Conservation (phyloP, 768 basidiomycete species). For the Tephrocybe sp. region DNA sequence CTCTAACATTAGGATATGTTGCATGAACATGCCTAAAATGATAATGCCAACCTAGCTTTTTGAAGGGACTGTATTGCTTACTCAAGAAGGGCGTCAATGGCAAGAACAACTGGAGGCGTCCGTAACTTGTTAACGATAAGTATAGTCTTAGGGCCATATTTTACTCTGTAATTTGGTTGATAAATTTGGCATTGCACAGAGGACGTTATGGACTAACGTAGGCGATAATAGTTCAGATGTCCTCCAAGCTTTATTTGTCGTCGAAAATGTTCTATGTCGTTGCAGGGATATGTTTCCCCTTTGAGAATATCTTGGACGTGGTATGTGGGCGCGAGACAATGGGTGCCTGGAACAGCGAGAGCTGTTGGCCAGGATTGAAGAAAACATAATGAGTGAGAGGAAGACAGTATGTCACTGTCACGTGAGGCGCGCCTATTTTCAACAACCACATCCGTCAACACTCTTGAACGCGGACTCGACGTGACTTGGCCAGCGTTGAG, state of each 20-base stretch:
- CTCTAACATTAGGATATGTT: conserved; percentile 57
- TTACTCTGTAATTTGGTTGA: conserved; percentile 35
- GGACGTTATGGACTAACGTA: conserved; percentile 13
- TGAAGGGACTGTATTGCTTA: conserved; percentile 30
- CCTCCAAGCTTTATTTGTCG: conserved; percentile 5
- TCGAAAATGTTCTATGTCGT: conserved; percentile 5
- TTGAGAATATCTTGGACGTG: neutral
- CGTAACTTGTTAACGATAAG: conserved; percentile 81
- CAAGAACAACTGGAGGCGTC: conserved; percentile 72
- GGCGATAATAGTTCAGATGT: conserved; percentile 4
- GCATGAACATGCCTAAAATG: conserved; percentile 49
- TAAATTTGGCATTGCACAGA: conserved; percentile 14
- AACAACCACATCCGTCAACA: conserved; percentile 13
- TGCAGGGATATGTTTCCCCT: neutral
- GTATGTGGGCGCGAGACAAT: neutral
- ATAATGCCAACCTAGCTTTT: neutral
- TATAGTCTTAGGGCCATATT: conserved; percentile 54
- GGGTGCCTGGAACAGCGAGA: conserved; percentile 3
- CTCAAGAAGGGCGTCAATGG: conserved; percentile 73
- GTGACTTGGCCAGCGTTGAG: conserved; percentile 1
- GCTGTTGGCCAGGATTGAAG: conserved; percentile 3
- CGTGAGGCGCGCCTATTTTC: conserved; percentile 30
- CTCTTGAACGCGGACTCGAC: conserved; percentile 5
- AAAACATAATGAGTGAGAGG: conserved; percentile 13
- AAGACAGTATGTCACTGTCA: conserved; percentile 11